These are phyloP conservation scores for Cyphellophora europaea DNA, from an alignment of 2,329 filamentous ascomycete species.

Conservation along the genomic window DNA sequence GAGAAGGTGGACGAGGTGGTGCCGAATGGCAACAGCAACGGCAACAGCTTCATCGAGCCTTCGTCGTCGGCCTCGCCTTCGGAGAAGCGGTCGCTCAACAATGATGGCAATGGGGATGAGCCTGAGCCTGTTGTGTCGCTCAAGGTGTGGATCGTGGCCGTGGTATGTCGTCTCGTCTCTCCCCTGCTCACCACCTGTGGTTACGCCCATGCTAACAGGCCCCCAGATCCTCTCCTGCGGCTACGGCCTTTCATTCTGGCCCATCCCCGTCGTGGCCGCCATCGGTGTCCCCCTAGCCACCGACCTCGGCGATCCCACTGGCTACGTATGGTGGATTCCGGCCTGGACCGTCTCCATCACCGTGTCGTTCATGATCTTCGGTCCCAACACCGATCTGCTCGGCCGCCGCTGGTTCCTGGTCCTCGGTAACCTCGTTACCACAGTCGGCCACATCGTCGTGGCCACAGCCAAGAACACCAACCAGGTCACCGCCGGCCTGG, in stretches of 20 bases:
- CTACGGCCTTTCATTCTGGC: constrained; percentile 12
- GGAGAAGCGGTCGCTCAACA: no score
- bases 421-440: constrained; percentile 31
- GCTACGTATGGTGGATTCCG: constrained; percentile 8
- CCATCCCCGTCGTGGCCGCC: constrained; percentile 9
- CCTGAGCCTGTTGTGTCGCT: constrained; percentile 18
- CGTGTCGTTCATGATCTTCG: constrained; percentile 7
- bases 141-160: constrained; percentile 21
- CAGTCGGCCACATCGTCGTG: constrained; percentile 30
- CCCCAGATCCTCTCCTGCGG: constrained; percentile 8
- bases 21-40: no score
- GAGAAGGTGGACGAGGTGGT: no score
- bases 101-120: no score
- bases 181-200: neutral
- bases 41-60: no score
- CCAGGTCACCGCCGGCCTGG: constrained; percentile 30
- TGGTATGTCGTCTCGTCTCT: constrained; percentile 8
- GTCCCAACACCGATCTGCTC: constrained; percentile 36
- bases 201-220: neutral
- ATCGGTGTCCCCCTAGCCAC: constrained; percentile 5
- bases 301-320: constrained; percentile 4
- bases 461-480: constrained; percentile 31
- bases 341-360: constrained; percentile 9
- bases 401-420: constrained; percentile 39
- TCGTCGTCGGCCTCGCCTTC: no score